A percentile compares a stretch with the other conserved stretches of the same genome.
Evolutionary conservation across 306 rosid species (phyloP).

Genomic region (Amphicarpaea edgeworthii): DNA sequence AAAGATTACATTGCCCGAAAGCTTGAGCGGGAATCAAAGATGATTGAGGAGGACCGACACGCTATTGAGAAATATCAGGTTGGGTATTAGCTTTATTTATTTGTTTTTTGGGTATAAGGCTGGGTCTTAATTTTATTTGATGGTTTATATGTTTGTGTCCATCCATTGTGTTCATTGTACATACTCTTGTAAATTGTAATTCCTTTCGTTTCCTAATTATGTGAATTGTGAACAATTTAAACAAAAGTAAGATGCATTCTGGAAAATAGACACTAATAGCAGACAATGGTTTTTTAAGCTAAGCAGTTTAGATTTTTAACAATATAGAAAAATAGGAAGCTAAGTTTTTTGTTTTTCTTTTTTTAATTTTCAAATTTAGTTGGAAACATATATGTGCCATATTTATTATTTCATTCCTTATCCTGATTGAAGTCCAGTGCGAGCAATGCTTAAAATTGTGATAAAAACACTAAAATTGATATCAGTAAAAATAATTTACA

Average conservation of each 20-base stretch:
- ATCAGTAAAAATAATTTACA: not conserved
- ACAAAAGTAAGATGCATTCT: conserved; percentile 14
- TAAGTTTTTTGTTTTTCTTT: not conserved
- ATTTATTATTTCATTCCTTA: conserved; percentile 6
- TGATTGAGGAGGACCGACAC: conserved; percentile 89
- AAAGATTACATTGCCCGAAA: conserved; percentile 95
- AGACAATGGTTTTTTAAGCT: conserved; percentile 10
- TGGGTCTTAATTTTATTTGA: conserved; percentile 38
- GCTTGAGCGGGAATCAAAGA: conserved; percentile 94
- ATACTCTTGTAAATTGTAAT: not conserved
- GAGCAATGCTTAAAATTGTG: conserved; percentile 7
- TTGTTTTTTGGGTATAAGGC: conserved; percentile 43
- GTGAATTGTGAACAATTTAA: conserved; percentile 23
- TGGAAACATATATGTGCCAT: conserved; percentile 17
- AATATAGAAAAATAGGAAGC: conserved; percentile 11
- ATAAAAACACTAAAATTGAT: conserved; percentile 1
- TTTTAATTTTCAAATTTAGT: not conserved
- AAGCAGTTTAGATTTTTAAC: conserved; percentile 4
- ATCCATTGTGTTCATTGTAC: conserved; percentile 2
- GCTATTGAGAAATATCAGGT: conserved; percentile 97
- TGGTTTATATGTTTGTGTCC: conserved; percentile 26
- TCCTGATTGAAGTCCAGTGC: conserved; percentile 8
- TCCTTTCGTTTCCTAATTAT: conserved; percentile 24
- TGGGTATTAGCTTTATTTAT: conserved; percentile 23
- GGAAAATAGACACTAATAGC: conserved; percentile 2